phyloP scores from a whole-genome alignment of 305 asterid species.

The Petunia hybrid region DNA sequence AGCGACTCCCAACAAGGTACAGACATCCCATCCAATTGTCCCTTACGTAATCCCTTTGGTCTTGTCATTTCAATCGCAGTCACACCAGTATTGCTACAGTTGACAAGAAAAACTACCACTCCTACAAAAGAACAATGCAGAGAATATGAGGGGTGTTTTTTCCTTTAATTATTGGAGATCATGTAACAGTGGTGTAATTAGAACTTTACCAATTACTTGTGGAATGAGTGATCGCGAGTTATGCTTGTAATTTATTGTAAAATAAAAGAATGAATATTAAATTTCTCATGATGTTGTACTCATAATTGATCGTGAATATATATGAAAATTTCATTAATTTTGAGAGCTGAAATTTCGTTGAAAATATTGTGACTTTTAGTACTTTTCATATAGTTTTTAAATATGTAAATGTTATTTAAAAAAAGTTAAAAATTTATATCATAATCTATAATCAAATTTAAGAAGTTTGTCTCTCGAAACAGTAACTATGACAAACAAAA shows the following conservation, averaged over 20 bases:
- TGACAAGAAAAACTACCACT: background rate
- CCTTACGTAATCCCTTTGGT: background rate
- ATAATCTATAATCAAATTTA: too few species aligned
- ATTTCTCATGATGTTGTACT: background rate
- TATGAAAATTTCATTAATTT: too few species aligned
- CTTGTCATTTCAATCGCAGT: slow-evolving; percentile 41
- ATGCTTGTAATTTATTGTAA: background rate
- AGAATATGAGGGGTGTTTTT: background rate
- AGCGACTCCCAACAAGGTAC: slow-evolving; percentile 31
- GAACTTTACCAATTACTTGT: background rate
- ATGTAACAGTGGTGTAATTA: background rate
- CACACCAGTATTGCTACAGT: slow-evolving; percentile 8
- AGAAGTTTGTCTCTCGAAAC: too few species aligned
- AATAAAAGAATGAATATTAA: background rate
- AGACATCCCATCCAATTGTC: slow-evolving; percentile 44
- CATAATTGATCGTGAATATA: too few species aligned
- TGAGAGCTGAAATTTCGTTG: too few species aligned
- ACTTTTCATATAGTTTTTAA: too few species aligned
- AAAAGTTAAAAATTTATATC: too few species aligned
- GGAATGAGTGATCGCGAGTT: background rate
- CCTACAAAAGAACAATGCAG: background rate
- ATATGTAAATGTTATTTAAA: too few species aligned
- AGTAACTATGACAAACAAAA: too few species aligned
- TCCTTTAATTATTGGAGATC: background rate
- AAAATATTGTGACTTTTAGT: too few species aligned